Percentiles rank a stretch among this genome's conserved stretches.
Evolutionary conservation across 169 alveolate genomes (phyloP).

Genomic region (Plasmodium adleri): DNA sequence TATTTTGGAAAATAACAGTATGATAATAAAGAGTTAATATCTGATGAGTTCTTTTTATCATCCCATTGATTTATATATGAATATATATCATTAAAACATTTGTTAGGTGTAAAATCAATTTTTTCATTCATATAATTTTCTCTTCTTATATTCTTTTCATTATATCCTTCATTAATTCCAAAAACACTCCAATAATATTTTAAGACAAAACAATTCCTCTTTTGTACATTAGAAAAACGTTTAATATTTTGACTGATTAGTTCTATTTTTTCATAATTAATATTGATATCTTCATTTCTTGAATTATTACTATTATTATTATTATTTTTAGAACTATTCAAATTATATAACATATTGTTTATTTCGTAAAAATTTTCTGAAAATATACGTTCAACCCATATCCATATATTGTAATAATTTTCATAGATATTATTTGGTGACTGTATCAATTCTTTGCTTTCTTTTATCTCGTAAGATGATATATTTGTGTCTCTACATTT

Average conservation of each 20-base stretch:
- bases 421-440: slow-evolving; percentile 35
- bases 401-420: slow-evolving; percentile 69
- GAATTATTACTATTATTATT: background rate
- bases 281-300: slow-evolving; percentile 1
- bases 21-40: background rate
- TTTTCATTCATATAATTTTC: background rate
- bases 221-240: slow-evolving; percentile 50
- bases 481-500: too few species aligned
- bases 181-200: slow-evolving; percentile 53
- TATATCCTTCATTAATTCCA: slow-evolving; percentile 22
- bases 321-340: slow-evolving; percentile 2
- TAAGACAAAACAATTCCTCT: slow-evolving; percentile 31
- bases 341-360: slow-evolving; percentile 33
- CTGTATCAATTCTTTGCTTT: background rate
- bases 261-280: slow-evolving; percentile 50
- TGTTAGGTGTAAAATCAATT: background rate
- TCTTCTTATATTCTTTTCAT: background rate
- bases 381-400: slow-evolving; percentile 67
- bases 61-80: background rate
- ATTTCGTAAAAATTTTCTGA: slow-evolving; percentile 49
- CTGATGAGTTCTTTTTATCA: background rate
- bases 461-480: background rate
- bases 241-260: slow-evolving; percentile 53
- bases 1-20: slow-evolving; percentile 17
- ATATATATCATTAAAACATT: background rate